Percentiles rank a stretch among this genome's conserved stretches.
These are phyloP conservation scores for Trichoderma sp. DNA, from an alignment of 2,329 filamentous ascomycete species.

Conservation along the genomic window DNA sequence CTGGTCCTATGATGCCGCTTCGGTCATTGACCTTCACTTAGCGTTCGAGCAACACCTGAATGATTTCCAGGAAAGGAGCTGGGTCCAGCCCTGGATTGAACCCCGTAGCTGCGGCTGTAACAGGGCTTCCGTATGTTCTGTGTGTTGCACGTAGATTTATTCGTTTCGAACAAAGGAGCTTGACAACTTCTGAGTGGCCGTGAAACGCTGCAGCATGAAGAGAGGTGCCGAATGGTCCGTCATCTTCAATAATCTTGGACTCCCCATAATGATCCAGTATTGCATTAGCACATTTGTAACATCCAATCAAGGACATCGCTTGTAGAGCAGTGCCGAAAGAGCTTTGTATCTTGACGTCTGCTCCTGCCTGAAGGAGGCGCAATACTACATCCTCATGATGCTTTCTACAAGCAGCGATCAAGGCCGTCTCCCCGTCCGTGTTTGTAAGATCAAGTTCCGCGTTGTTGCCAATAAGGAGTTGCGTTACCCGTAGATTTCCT, in stretches of 20 bases:
- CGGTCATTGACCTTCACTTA: neutral
- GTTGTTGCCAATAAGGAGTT: neutral
- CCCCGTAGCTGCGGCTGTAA: neutral
- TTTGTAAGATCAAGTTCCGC: neutral
- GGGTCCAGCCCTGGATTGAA: neutral
- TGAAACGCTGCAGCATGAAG: constrained; percentile 1
- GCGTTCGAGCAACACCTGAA: neutral
- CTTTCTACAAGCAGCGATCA: neutral
- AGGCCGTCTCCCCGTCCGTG: neutral
- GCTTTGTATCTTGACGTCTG: neutral
- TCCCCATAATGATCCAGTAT: neutral
- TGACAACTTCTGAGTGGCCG: neutral
- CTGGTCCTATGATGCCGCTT: neutral
- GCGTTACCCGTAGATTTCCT: neutral
- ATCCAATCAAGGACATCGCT: neutral
- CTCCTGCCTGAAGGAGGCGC: neutral
- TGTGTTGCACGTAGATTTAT: neutral
- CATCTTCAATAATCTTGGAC: neutral
- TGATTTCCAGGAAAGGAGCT: neutral
- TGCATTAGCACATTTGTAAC: neutral
- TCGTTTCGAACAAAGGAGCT: neutral
- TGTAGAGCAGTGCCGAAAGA: neutral
- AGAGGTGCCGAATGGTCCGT: constrained; percentile 1
- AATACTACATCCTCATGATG: neutral
- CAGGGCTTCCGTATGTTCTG: neutral